Percentiles rank a stretch among this genome's conserved stretches.
These are phyloP conservation scores for Austroboletus niveus DNA, from an alignment of 1,284 basidiomycete species.

Conservation along the genomic window DNA sequence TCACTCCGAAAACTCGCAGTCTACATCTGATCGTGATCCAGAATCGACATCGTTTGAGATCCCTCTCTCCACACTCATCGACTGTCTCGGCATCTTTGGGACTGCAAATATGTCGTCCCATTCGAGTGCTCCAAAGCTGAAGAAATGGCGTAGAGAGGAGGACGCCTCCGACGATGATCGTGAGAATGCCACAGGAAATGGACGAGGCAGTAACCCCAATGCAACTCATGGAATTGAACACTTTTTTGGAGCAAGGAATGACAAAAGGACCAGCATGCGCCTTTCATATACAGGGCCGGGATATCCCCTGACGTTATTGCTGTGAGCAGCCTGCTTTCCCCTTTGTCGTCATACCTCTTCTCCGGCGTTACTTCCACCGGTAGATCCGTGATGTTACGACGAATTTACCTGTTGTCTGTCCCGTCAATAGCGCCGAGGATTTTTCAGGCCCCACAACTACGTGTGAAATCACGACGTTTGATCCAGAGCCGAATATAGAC, in stretches of 20 bases:
- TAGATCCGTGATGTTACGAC: conserved; percentile 2
- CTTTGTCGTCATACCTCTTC: neutral
- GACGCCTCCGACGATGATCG: conserved; percentile 48
- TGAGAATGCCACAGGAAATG: conserved; percentile 15
- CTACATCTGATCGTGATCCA: conserved; percentile 11
- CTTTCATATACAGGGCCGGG: conserved; percentile 82
- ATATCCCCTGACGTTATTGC: conserved; percentile 72
- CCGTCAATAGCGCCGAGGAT: conserved; percentile 72
- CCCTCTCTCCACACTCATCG: conserved; percentile 77
- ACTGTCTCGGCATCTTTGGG: conserved; percentile 91
- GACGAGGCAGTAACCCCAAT: conserved; percentile 18
- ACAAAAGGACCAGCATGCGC: conserved; percentile 79
- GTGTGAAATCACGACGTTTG: conserved; percentile 86
- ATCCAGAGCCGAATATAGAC: conserved; percentile 79
- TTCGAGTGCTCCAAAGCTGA: conserved; percentile 33
- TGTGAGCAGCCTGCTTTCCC: conserved; percentile 55
- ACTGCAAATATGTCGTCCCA: conserved; percentile 52
- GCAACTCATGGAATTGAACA: conserved; percentile 43
- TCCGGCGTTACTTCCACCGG: neutral
- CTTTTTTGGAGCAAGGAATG: conserved; percentile 47
- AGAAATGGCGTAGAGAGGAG: conserved; percentile 49
- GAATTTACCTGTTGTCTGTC: neutral
- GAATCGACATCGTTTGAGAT: conserved; percentile 68
- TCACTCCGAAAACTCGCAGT: conserved; percentile 23
- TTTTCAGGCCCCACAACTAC: conserved; percentile 81